Base-by-base conservation (phyloP, 202 grass and related monocot genomes). In the Bolboschoenoplectus hybrid region DNA sequence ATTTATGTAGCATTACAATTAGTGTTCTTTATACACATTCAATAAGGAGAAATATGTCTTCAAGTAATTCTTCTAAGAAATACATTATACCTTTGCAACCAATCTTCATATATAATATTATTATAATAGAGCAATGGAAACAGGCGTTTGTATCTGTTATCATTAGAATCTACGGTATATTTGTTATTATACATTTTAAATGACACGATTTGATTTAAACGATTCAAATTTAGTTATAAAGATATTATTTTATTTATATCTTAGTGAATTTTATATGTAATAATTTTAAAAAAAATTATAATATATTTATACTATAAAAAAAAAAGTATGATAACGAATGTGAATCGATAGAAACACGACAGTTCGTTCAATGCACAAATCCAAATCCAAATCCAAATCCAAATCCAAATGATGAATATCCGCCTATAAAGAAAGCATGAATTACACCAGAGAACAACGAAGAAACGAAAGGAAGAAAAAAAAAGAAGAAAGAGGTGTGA, bases 361-460 rank as follows among this genome's bases (percentile, higher is more conserved):
- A 71, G 41, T 71, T 71, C 16, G 11, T 67, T 39, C 36, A 71
- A 71, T 71, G 67, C 40, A 71, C 5, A 45, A 44, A 40, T 43
- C 39, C 32, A 65, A 35, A 46, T 47, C 26, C 49, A 63, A 70
- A 41, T 43, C n/a, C 5, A 45, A 44, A 40, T 43, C 39, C 32
- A 65, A 35, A 46, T 47, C 26, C 49, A 63, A 70, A 41, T 43
- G 39, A 74, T 74, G 8, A 35, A 52, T 13, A 75, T 52, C 6
- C 46, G 35, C 47, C 47, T 35, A 12, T 47, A 76, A 74, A 74
- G 70, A 53, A 76, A 76, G 26, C 46, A 76, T 74, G 45, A 74
- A 74, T 34, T 34, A 47, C 16, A 67, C 9, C n/a, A 45, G 0
- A 63, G 78, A 63, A 81, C 45, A 65, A 65, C 45, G 63, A 82